Conservation (phyloP, 148 eudicot species). For the Cornus controversa region DNA sequence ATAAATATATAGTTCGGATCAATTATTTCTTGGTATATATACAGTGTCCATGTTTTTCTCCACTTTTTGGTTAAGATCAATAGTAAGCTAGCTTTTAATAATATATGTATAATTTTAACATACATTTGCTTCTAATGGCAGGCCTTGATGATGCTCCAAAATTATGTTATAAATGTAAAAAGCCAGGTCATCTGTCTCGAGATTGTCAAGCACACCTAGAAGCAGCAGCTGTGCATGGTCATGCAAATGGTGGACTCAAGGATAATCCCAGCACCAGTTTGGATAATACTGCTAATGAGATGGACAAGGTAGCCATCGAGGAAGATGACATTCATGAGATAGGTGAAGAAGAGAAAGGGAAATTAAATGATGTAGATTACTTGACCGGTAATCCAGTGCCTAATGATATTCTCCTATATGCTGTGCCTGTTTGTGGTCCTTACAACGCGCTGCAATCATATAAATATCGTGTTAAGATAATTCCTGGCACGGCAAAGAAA, state of each 20-base stretch:
- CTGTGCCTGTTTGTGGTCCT: conserved; percentile 96
- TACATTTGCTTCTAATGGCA: conserved; percentile 16
- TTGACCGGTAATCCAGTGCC: conserved; percentile 85
- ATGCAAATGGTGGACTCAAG: conserved; percentile 27
- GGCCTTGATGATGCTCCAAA: conserved; percentile 60
- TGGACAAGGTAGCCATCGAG: conserved; percentile 78
- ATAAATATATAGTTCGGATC: not conserved
- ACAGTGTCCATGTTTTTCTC: not conserved
- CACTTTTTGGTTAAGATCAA: conserved; percentile 1
- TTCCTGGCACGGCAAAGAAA: conserved; percentile 89
- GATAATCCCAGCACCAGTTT: conserved; percentile 26
- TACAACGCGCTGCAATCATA: conserved; percentile 83
- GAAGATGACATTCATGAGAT: conserved; percentile 98
- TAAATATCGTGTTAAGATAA: conserved; percentile 85
- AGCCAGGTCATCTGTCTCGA: conserved; percentile 82
- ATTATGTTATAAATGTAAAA: conserved; percentile 94
- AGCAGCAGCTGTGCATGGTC: conserved; percentile 30
- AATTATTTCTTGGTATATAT: not conserved
- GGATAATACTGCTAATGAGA: conserved; percentile 35
- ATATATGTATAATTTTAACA: not conserved
- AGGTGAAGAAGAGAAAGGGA: conserved; percentile 90
- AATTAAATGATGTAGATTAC: conserved; percentile 86
- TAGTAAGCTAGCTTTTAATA: not conserved
- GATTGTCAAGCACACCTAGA: conserved; percentile 74
- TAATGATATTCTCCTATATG: conserved; percentile 82